phyloP scores from a whole-genome alignment of 192 early-diverging fungal genomes.

The Coemansia sp. region DNA sequence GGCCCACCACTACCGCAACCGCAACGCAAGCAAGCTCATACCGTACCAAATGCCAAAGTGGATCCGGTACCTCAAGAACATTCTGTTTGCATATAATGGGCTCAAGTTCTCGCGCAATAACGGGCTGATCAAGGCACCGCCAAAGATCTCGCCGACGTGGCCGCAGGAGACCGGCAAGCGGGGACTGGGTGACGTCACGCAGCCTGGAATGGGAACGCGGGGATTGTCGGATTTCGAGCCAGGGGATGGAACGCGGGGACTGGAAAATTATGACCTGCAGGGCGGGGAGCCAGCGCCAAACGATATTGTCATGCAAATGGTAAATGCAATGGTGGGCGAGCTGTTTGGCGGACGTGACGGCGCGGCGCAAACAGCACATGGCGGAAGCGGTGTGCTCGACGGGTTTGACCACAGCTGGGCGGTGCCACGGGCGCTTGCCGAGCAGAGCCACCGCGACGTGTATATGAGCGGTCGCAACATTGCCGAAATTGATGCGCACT shows the following conservation, averaged over 20 bases:
- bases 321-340: background rate
- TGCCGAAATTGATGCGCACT: conserved; percentile 16
- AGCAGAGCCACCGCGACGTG: conserved; percentile 30
- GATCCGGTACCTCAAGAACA: conserved; percentile 35
- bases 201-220: background rate
- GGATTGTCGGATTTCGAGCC: background rate
- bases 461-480: conserved; percentile 19
- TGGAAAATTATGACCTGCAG: conserved; percentile 4
- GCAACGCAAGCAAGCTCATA: conserved; percentile 12
- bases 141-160: conserved; percentile 1
- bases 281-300: background rate
- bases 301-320: conserved; percentile 5
- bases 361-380: background rate
- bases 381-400: conserved; percentile 7
- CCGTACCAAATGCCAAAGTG: conserved; percentile 40
- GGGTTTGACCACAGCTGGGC: conserved; percentile 35
- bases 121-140: conserved; percentile 5
- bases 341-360: conserved; percentile 4
- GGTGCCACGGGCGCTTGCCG: conserved; percentile 28
- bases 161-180: conserved; percentile 10
- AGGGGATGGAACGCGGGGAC: background rate
- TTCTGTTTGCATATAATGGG: conserved; percentile 23
- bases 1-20: conserved; percentile 29
- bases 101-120: conserved; percentile 12
- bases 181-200: background rate